phyloP scores from a whole-genome alignment of 164 flowering plant species.

The Sedum album region DNA sequence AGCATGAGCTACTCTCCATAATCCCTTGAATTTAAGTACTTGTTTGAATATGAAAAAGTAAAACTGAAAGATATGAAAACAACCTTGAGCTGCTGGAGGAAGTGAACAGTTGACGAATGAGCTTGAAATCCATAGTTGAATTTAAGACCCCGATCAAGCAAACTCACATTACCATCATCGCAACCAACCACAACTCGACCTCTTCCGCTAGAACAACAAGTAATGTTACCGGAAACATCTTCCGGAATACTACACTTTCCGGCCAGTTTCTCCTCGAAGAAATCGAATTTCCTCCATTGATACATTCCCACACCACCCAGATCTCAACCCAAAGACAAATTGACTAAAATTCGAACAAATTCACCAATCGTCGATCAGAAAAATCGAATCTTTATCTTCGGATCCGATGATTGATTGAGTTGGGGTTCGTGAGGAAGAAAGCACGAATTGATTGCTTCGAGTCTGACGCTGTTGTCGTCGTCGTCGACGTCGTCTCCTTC shows the following conservation, averaged over 20 bases:
- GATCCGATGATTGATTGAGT: background rate
- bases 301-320: slow-evolving; percentile 40
- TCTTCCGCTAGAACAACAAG: slow-evolving; percentile 81
- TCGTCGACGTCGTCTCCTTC: no score
- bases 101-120: slow-evolving; percentile 69
- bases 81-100: slow-evolving; percentile 95
- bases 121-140: slow-evolving; percentile 67
- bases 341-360: background rate
- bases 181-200: slow-evolving; percentile 77
- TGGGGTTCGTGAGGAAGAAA: background rate
- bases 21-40: no score
- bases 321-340: background rate
- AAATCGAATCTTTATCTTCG: background rate
- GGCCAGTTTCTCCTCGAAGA: slow-evolving; percentile 80
- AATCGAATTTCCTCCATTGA: slow-evolving; percentile 96
- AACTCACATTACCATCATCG: slow-evolving; percentile 57
- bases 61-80: background rate
- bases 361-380: background rate
- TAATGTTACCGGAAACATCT: slow-evolving; percentile 48
- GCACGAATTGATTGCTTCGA: no score
- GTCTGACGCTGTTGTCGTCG: no score
- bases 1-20: background rate
- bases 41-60: no score
- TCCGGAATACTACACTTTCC: slow-evolving; percentile 56
- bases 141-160: slow-evolving; percentile 88